Percentiles rank a stretch among this genome's conserved stretches.
These are phyloP conservation scores for Pisolithus microcarpus DNA, from an alignment of 768 basidiomycete species.

Conservation along the genomic window DNA sequence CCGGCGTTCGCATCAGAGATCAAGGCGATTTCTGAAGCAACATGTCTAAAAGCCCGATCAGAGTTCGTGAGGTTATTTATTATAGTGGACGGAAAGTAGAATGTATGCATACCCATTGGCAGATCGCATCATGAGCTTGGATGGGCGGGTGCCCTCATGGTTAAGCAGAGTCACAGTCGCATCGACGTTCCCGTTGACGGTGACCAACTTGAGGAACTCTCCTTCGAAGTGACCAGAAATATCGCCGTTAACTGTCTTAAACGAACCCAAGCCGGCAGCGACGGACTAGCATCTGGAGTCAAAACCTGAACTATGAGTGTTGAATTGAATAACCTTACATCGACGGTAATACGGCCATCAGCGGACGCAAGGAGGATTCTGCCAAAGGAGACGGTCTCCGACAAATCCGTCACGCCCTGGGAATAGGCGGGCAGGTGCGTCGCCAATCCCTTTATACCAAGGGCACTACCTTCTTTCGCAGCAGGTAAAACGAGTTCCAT, in stretches of 20 bases:
- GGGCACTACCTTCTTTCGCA: constrained; percentile 11
- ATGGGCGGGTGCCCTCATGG: constrained; percentile 14
- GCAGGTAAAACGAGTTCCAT: constrained; percentile 34
- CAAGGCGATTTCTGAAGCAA: constrained; percentile 23
- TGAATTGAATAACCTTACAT: constrained; percentile 19
- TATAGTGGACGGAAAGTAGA: background rate
- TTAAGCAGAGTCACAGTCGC: constrained; percentile 33
- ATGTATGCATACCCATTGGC: constrained; percentile 35
- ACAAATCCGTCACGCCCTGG: constrained; percentile 32
- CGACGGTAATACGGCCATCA: constrained; percentile 28
- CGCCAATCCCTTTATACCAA: constrained; percentile 35
- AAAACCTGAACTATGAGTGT: background rate
- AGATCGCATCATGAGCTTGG: constrained; percentile 29
- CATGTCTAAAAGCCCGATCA: constrained; percentile 11
- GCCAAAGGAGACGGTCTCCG: constrained; percentile 30
- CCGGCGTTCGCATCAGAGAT: constrained; percentile 21
- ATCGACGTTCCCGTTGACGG: constrained; percentile 36
- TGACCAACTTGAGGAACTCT: constrained; percentile 27
- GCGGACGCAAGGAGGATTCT: constrained; percentile 28
- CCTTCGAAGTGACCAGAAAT: constrained; percentile 40
- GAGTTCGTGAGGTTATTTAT: background rate
- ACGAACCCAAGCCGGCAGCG: constrained; percentile 16
- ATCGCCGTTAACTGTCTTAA: constrained; percentile 37
- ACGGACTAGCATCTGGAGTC: constrained; percentile 24
- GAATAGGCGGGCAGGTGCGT: constrained; percentile 36